These are phyloP conservation scores for Alternaria longipes DNA, from an alignment of 2,329 filamentous ascomycete species.

Conservation along the genomic window DNA sequence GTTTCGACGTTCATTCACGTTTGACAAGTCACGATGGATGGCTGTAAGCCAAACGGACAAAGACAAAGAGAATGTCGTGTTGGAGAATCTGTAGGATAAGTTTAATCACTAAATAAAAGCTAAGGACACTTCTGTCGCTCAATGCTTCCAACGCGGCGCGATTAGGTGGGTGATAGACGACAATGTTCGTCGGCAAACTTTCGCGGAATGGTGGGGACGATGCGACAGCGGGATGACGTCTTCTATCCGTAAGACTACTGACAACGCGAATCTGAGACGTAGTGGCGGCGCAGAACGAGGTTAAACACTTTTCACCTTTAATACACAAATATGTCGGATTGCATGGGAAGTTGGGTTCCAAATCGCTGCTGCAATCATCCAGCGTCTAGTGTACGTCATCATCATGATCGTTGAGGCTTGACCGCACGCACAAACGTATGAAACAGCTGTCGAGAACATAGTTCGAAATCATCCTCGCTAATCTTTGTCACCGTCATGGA, in stretches of 20 bases:
- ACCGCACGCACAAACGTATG: background rate
- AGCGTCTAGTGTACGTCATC: background rate
- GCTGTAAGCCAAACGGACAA: no score
- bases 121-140: no score
- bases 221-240: background rate
- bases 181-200: background rate
- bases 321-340: background rate
- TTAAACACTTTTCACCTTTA: background rate
- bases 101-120: accelerated
- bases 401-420: no score
- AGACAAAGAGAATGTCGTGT: no score
- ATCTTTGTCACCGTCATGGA: background rate
- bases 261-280: background rate
- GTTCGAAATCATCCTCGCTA: background rate
- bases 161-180: background rate
- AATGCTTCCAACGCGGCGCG: no score
- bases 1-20: no score
- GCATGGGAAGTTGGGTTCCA: background rate
- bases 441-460: no score
- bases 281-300: background rate
- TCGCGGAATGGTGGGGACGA: background rate
- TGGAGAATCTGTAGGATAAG: no score
- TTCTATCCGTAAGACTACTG: background rate
- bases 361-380: no score
- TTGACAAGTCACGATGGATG: no score